phyloP scores from a whole-genome alignment of 106 monocot genomes.

The Apostasia shenzhenica region DNA sequence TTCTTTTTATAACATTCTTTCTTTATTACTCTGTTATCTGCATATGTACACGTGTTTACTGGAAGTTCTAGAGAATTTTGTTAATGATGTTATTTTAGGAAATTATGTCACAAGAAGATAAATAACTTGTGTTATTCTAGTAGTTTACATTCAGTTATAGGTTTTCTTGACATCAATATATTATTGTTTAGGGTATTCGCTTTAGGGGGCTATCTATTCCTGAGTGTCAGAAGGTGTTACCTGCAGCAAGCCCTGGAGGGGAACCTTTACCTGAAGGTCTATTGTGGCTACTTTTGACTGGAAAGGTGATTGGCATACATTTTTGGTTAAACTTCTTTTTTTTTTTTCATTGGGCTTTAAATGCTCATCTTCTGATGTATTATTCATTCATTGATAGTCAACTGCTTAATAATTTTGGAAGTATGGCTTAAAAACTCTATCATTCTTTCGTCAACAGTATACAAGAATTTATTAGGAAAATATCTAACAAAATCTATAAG shows the following conservation, averaged over 20 bases:
- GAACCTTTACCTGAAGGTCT: slow-evolving; percentile 96
- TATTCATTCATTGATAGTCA: not conserved
- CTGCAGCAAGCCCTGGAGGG: slow-evolving; percentile 62
- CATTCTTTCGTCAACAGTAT: too few relatives aligned
- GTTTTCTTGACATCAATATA: not conserved
- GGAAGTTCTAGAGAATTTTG: not conserved
- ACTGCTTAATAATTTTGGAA: too few relatives aligned
- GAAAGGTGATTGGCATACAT: slow-evolving; percentile 48
- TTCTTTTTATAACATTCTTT: not conserved
- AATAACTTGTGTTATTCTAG: too few relatives aligned
- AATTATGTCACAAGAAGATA: not conserved
- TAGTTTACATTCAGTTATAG: not conserved
- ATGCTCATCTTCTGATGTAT: not conserved
- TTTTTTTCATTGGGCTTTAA: not conserved
- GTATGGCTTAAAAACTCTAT: too few relatives aligned
- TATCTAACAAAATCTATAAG: too few relatives aligned
- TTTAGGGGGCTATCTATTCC: slow-evolving; percentile 97
- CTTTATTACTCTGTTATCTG: not conserved
- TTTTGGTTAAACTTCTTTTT: not conserved
- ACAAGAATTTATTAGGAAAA: too few relatives aligned
- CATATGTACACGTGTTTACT: not conserved
- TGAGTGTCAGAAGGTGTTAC: slow-evolving; percentile 91
- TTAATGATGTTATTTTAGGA: not conserved
- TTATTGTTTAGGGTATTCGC: slow-evolving; percentile 71
- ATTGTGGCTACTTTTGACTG: slow-evolving; percentile 98